These are phyloP conservation scores for Lachnellula arida DNA, from an alignment of 2,329 filamentous ascomycete genomes.

Conservation along the genomic window DNA sequence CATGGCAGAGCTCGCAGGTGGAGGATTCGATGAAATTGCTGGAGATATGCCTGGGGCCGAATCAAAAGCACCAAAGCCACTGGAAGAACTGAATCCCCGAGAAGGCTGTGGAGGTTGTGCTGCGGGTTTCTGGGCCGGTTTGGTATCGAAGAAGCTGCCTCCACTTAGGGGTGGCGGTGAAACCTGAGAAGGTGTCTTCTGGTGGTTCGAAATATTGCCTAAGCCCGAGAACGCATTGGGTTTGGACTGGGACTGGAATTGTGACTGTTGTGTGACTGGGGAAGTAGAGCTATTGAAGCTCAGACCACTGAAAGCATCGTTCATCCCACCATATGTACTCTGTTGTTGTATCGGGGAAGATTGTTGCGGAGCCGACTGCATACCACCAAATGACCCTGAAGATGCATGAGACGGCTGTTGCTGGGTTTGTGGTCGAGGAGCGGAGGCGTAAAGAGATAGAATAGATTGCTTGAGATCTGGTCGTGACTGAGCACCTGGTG, in stretches of 20 bases:
- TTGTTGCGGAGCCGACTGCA: conserved; percentile 54
- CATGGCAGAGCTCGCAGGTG: conserved; percentile 49
- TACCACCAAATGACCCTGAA: conserved; percentile 61
- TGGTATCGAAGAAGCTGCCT: conserved; percentile 78
- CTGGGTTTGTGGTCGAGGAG: conserved; percentile 67
- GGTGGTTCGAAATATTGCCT: conserved; percentile 37
- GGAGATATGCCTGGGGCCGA: conserved; percentile 40
- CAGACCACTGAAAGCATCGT: conserved; percentile 74
- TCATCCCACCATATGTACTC: conserved; percentile 51
- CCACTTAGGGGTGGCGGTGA: conserved; percentile 46
- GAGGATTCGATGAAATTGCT: conserved; percentile 27
- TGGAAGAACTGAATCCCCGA: conserved; percentile 49
- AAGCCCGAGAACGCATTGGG: conserved; percentile 46
- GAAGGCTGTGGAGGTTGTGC: conserved; percentile 40
- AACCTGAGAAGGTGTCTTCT: conserved; percentile 37
- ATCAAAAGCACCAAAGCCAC: conserved; percentile 59
- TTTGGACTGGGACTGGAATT: conserved; percentile 37
- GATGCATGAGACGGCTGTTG: conserved; percentile 50
- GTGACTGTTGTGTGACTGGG: conserved; percentile 33
- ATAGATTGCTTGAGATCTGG: conserved; percentile 98
- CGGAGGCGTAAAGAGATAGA: conserved; percentile 84
- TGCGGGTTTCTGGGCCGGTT: conserved; percentile 53
- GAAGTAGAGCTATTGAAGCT: conserved; percentile 53
- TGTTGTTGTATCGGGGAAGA: conserved; percentile 24
- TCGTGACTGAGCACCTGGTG: conserved; percentile 63